A percentile compares a stretch with the other conserved stretches of the same genome.
phyloP scores from a whole-genome alignment of 148 eudicot species.

The Silene conica region DNA sequence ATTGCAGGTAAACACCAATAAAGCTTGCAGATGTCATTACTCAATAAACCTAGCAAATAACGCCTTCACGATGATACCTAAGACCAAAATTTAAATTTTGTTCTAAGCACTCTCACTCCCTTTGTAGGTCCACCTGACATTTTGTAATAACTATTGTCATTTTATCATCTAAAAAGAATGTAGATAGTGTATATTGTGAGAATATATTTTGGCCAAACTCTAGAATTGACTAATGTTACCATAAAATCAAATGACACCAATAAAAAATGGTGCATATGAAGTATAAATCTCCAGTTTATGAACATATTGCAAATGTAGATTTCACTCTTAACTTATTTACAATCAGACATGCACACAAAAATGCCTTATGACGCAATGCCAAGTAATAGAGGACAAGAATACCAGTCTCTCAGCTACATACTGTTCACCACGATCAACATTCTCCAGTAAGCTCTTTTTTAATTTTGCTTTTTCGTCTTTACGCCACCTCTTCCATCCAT shows the following conservation, averaged over 20 bases:
- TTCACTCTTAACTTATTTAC: conserved; percentile 10
- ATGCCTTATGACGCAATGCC: not conserved
- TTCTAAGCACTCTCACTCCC: not conserved
- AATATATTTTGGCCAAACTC: not conserved
- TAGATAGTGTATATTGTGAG: not conserved
- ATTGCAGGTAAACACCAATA: conserved; percentile 1
- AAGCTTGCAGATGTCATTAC: not conserved
- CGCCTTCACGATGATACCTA: not conserved
- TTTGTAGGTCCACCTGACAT: not conserved
- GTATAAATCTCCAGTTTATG: conserved; percentile 2
- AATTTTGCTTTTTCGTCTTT: conserved; percentile 69
- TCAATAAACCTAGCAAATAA: not conserved
- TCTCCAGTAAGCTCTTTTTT: conserved; percentile 50
- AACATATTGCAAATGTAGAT: not conserved
- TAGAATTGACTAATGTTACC: too few relatives aligned
- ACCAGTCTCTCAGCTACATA: conserved; percentile 82
- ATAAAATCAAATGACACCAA: too few relatives aligned
- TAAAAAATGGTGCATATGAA: too few relatives aligned
- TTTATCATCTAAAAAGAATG: not conserved
- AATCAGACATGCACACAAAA: not conserved
- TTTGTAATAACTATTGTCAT: not conserved
- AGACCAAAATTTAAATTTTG: too few relatives aligned
- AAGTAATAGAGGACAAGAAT: conserved; percentile 11
- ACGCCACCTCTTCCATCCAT: conserved; percentile 95
- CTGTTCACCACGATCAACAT: conserved; percentile 61